Evolutionary conservation across 2,329 filamentous ascomycete species (phyloP), one percentile per base, ranked within the genome.

Genomic region (Fonsecaea multimorphosa): DNA sequence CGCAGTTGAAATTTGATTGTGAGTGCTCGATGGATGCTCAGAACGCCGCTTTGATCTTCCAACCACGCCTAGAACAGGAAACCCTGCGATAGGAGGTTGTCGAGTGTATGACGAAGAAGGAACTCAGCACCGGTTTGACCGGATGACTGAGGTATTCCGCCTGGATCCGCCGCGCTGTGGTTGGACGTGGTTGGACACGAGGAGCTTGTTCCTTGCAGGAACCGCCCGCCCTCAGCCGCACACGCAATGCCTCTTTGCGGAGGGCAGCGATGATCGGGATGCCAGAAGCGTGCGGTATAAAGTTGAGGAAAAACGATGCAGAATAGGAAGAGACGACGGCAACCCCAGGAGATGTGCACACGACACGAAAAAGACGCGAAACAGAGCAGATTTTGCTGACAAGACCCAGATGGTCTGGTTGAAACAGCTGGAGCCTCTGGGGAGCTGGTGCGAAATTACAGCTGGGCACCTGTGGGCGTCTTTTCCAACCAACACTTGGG

Each of bases 201-300:
- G 19, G 38, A 52, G 32, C 40, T 24, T 29, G 67, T 69, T 19
- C 67, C 67, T 69, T 69, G 67, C 67, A 69, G 67, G 61, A 67
- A 53, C 55, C 62, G 61, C 58, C 67, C 65, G 65, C 55, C 36
- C 58, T 51, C 49, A 63, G 65, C 62, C 64, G 64, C 58, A 62
- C 22, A 36, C 53, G 40, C 58, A 27, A 31, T 59, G 53, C 36
- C 27, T 51, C 12, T 51, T 55, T 62, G 58, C 58, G 62, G 58
- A 65, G 58, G 58, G 49, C 14, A 51, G 40, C 44, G 44, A 40
- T 58, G 40, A 46, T 58, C 56, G 56, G 44, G n/a, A 14, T 14
- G 16, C 40, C 19, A 58, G 19, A 34, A 31, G 38, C 19, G 8
- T 36, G 51, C 58, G 44, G 44, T 53, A 38, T 46, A 44, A 54